Evolutionary conservation across 164 flowering plant species (phyloP).

Genomic region (Paratinospora sagittata): DNA sequence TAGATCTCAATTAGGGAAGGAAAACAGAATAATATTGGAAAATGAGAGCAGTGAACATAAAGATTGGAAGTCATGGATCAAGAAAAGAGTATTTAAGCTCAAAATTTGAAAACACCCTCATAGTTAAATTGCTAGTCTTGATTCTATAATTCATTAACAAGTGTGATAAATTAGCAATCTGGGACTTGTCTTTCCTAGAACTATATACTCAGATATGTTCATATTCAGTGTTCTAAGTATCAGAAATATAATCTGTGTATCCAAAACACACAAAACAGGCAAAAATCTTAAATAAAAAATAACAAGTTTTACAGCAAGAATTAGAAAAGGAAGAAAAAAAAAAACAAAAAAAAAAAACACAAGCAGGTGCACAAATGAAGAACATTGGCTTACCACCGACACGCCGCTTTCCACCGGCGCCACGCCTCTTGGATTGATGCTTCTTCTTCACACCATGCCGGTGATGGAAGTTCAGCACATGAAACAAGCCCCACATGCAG

Average conservation of each 20-base stretch:
- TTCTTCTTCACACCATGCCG: constrained; percentile 39
- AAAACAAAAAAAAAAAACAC: neutral
- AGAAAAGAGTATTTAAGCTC: too few relatives aligned
- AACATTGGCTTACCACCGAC: constrained; percentile 22
- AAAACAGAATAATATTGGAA: too few relatives aligned
- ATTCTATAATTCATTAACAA: too few relatives aligned
- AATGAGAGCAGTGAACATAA: too few relatives aligned
- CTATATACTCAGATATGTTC: neutral
- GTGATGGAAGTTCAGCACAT: constrained; percentile 42
- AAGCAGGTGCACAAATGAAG: neutral
- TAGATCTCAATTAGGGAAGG: too few relatives aligned
- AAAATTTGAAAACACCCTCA: too few relatives aligned
- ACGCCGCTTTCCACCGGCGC: constrained; percentile 22
- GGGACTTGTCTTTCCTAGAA: too few relatives aligned
- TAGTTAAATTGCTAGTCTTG: too few relatives aligned
- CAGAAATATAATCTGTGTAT: neutral
- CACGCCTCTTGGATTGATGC: constrained; percentile 29
- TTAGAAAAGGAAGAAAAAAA: too few relatives aligned
- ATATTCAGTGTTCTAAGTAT: neutral
- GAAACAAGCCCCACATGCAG: constrained; percentile 47
- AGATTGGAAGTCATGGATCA: too few relatives aligned
- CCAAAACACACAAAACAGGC: neutral
- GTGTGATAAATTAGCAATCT: too few relatives aligned
- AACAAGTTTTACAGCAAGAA: neutral
- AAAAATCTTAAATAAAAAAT: neutral